These are phyloP conservation scores for Cladosporium sp. DNA, from an alignment of 2,329 filamentous ascomycete genomes.

Conservation along the genomic window DNA sequence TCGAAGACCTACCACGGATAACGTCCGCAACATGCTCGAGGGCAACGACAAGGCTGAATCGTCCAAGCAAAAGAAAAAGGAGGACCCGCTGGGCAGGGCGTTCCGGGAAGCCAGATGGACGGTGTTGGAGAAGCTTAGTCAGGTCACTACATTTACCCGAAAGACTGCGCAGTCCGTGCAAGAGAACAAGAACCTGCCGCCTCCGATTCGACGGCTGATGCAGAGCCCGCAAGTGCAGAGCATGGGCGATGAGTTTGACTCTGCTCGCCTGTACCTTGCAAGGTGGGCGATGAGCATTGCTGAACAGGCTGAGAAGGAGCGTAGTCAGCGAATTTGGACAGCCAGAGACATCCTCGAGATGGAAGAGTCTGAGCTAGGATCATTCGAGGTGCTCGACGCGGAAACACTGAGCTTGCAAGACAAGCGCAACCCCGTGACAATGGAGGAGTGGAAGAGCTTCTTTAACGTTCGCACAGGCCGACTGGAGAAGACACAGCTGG, in stretches of 20 bases:
- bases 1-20: constrained; percentile 52
- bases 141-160: constrained; percentile 93
- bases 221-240: constrained; percentile 93
- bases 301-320: constrained; percentile 89
- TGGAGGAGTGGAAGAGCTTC: constrained; percentile 87
- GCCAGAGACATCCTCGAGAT: constrained; percentile 88
- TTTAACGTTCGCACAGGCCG: constrained; percentile 76
- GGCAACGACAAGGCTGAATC: constrained; percentile 38
- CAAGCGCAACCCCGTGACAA: constrained; percentile 70
- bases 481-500: constrained; percentile 77
- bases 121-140: constrained; percentile 92
- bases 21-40: constrained; percentile 46
- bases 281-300: constrained; percentile 99
- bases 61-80: constrained; percentile 55
- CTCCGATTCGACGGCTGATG: constrained; percentile 80
- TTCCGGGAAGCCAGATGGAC: constrained; percentile 96
- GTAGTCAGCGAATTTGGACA: constrained; percentile 86
- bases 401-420: constrained; percentile 74
- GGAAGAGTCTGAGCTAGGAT: constrained; percentile 91
- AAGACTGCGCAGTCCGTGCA: constrained; percentile 88
- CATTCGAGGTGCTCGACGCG: constrained; percentile 89
- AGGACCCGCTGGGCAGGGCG: constrained; percentile 92
- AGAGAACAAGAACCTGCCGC: constrained; percentile 87
- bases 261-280: constrained; percentile 88
- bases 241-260: constrained; percentile 95